A percentile compares a stretch with the other conserved stretches of the same genome.
These are phyloP conservation scores for Pichia occidentalis DNA, from an alignment of 805 yeast genomes.

Conservation along the genomic window DNA sequence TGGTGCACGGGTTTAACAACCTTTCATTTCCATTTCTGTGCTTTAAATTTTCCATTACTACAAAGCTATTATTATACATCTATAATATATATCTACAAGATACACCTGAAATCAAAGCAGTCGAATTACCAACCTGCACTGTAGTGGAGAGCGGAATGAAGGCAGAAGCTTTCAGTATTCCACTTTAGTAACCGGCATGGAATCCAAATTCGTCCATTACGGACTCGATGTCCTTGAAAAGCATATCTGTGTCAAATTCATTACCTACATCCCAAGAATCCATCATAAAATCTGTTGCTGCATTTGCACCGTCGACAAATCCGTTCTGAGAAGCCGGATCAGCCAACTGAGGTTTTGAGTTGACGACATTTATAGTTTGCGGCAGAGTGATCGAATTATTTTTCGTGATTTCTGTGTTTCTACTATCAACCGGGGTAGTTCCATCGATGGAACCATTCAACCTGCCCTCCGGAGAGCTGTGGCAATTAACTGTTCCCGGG, in stretches of 20 bases:
- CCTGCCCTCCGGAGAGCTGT: constrained; percentile 7
- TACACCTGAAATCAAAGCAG: no score
- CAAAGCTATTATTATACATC: background rate
- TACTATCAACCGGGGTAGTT: constrained; percentile 8
- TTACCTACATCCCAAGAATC: constrained; percentile 35
- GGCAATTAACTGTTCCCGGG: constrained; percentile 12
- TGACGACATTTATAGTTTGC: background rate
- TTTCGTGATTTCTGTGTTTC: constrained; percentile 19
- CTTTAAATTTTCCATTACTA: no score
- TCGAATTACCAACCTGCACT: no score
- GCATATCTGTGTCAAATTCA: constrained; percentile 43
- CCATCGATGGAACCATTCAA: background rate
- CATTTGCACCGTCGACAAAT: background rate
- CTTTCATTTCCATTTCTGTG: no score
- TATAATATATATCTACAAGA: background rate
- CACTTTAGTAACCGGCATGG: constrained; percentile 40
- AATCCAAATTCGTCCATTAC: constrained; percentile 92
- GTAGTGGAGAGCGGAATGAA: no score
- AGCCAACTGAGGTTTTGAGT: background rate
- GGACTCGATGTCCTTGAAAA: constrained; percentile 79
- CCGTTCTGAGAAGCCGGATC: background rate
- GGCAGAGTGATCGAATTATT: background rate
- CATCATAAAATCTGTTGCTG: constrained; percentile 16
- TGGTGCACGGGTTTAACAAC: constrained; percentile 1
- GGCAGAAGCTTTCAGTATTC: background rate